phyloP scores from a whole-genome alignment of 176 grass and related monocot genomes.

The Aegilops bicornis region DNA sequence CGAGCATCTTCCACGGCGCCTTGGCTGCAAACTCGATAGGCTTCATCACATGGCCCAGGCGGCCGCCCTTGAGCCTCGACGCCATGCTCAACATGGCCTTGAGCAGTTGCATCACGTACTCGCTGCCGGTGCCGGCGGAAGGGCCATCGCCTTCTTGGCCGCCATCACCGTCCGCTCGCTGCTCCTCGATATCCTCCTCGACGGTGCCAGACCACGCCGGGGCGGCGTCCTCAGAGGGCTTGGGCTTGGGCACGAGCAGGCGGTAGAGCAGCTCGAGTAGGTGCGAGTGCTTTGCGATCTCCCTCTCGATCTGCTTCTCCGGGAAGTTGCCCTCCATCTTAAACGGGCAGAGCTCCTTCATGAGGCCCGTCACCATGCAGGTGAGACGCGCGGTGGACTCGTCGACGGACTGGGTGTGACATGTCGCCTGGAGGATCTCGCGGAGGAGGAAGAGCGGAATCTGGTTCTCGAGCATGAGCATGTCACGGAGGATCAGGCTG shows the following conservation, averaged over 20 bases:
- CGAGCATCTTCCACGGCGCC: constrained; percentile 78
- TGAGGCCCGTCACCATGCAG: constrained; percentile 62
- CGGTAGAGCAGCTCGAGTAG: constrained; percentile 69
- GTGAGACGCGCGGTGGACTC: constrained; percentile 32
- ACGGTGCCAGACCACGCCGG: too few species aligned
- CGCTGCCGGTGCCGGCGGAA: neutral
- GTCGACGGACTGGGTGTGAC: constrained; percentile 30
- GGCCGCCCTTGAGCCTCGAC: constrained; percentile 35
- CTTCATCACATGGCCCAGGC: constrained; percentile 20
- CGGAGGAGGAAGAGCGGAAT: constrained; percentile 67
- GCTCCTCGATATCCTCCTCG: constrained; percentile 49
- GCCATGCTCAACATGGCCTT: constrained; percentile 34
- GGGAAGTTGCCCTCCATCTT: constrained; percentile 64
- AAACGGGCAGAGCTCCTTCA: constrained; percentile 71
- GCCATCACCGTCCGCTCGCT: neutral
- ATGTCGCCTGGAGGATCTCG: constrained; percentile 39
- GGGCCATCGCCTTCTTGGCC: neutral
- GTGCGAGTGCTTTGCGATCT: constrained; percentile 57
- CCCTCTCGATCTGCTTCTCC: constrained; percentile 8
- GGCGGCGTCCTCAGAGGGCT: neutral
- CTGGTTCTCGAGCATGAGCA: too few species aligned
- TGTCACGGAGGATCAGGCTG: constrained; percentile 63
- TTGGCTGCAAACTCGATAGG: constrained; percentile 51
- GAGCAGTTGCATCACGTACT: constrained; percentile 49
- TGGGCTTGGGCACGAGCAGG: constrained; percentile 41